Base-by-base conservation (phyloP, 495 filamentous ascomycete species). In the Glonium stellatum region DNA sequence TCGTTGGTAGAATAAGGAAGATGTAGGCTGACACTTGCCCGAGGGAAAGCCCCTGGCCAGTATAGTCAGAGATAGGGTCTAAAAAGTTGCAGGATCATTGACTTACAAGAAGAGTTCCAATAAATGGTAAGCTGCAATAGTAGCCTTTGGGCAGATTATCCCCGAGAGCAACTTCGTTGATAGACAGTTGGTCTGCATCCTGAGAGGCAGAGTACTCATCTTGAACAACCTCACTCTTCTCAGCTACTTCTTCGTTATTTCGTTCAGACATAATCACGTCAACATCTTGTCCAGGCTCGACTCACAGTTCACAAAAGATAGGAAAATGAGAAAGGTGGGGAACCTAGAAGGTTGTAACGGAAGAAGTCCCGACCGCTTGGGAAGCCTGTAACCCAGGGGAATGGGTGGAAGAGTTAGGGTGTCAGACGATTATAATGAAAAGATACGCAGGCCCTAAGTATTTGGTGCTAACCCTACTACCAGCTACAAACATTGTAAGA, bases 11-110 rank as follows among this genome's bases (percentile, higher is more conserved):
- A 36, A 61, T 55, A 5, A 61, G 34, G 52, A 61, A 61, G 21
- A 61, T 61, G 27, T 61, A 61, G 8, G 59, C 59, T n/a, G 39
- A 22, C 12, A 61, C 56, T 49, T 61, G 59, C 1, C 36, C 59
- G n/a, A 61, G 59, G 23, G 47, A 60, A 25, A 60, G 49, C 10
- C 57, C 57, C 57, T 60, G 1, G 23, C 18, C 31, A 31, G 27
- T 31, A 31, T 21, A 18, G 53, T 55, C 21, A 55, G 53, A n/a
- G 27, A n/a, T 15, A 22, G 1, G 44, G 18, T 48, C 44, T 12
- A 27, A 12, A 25, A 54, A 23, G 23, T 1, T 6, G 19, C 8
- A 1, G 44, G 9, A 5, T 8, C 8, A 36, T n/a, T 4, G 11
- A 19, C 57, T 53, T 10, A 60, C 57, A 22, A 42, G n/a, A 27